These are phyloP conservation scores for Leccinum pseudoinsigne DNA, from an alignment of 1,284 basidiomycete genomes.

Conservation along the genomic window DNA sequence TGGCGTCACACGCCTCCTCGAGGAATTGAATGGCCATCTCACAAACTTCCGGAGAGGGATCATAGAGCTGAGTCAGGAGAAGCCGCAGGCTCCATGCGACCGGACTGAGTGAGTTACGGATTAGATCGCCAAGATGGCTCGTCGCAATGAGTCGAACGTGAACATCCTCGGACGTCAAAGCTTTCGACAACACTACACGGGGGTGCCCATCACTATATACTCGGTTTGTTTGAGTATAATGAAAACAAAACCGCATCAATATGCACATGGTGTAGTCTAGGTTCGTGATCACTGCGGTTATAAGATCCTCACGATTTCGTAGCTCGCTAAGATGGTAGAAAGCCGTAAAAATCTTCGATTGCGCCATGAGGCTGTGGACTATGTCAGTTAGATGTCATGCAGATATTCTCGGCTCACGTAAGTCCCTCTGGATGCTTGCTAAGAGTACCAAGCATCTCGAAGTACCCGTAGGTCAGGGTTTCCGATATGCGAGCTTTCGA, in stretches of 20 bases:
- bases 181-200: slow-evolving; percentile 89
- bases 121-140: slow-evolving; percentile 80
- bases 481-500: slow-evolving; percentile 73
- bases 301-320: slow-evolving; percentile 87
- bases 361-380: slow-evolving; percentile 74
- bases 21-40: slow-evolving; percentile 88
- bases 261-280: slow-evolving; percentile 87
- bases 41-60: slow-evolving; percentile 87
- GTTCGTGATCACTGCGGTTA: slow-evolving; percentile 89
- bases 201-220: slow-evolving; percentile 83
- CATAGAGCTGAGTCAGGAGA: slow-evolving; percentile 94
- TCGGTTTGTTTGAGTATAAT: slow-evolving; percentile 1
- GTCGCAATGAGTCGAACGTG: slow-evolving; percentile 91
- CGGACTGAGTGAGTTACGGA: slow-evolving; percentile 59
- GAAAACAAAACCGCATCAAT: neutral
- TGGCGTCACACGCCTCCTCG: slow-evolving; percentile 86
- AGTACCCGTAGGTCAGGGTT: slow-evolving; percentile 89
- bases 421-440: slow-evolving; percentile 89
- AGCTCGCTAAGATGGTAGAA: slow-evolving; percentile 95
- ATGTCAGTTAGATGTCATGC: slow-evolving; percentile 8
- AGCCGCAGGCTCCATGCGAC: slow-evolving; percentile 87
- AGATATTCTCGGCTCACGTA: slow-evolving; percentile 60
- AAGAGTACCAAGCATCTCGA: slow-evolving; percentile 93
- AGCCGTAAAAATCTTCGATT: slow-evolving; percentile 91
- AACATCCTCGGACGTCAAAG: slow-evolving; percentile 89